Evolutionary conservation across 768 basidiomycete genomes (phyloP), one percentile per base, ranked within the genome.

Genomic region (Lentinula detonsa): DNA sequence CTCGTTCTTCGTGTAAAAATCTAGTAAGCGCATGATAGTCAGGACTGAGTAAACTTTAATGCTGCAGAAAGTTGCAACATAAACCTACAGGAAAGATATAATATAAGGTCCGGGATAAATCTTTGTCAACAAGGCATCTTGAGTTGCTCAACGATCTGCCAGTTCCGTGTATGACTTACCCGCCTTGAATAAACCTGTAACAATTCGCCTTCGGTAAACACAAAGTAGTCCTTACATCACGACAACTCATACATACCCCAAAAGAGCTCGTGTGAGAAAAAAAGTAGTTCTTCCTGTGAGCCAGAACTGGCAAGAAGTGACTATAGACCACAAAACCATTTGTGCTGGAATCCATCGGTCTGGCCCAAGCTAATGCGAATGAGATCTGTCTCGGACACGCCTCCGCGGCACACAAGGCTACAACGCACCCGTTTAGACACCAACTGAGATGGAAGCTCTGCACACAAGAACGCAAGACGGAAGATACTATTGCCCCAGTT

Each of bases 321-420:
- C 75, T 48, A 84, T 68, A 16, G 81, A 79, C 83, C 82, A 85
- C 16, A 77, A 62, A 56, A 78, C 80, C 73, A 85, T 82, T 67
- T 85, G 83, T 1, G 75, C 78, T 5, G 84, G 83, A 69, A 85
- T 84, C 84, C 83, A 86, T 28, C 81, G 78, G 68, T 87, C 85
- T 3, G 85, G 85, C 2, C 86, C 85, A 42, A 85, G 63, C 80
- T 83, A 53, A 35, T 16, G 16, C 33, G 37, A 10, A 7, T 42
- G 6, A 61, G 28, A 40, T 1, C 45, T 39, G 37, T 35, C 18
- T 13, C 55, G 18, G 13, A 8, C 43, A 13, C 15, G 49, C 11
- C 10, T n/a, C 10, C 23, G 1, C 13, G 42, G 7, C 42, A 33
- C n/a, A 13, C 49, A 51, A 13, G 18, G 18, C 6, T 16, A 16